Percentiles rank a stretch among this genome's conserved stretches.
Evolutionary conservation across 1,139 yeast genomes (phyloP).

Genomic region (Yamadazyma songkhlaensis): DNA sequence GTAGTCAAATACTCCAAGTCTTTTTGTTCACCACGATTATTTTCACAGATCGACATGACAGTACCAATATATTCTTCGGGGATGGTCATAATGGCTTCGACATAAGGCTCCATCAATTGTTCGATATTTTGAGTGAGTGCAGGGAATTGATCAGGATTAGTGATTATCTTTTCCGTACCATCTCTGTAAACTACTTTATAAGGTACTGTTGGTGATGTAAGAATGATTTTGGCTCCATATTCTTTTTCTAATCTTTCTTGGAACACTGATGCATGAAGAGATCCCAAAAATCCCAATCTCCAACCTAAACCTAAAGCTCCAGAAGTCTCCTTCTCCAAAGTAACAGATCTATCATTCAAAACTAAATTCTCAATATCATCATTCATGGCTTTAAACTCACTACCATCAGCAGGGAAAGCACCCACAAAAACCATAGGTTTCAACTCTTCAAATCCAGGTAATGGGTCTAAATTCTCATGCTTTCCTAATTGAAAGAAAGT

Average conservation of each 20-base stretch:
- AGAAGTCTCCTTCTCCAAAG: slow-evolving; percentile 86
- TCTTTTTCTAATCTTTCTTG: slow-evolving; percentile 89
- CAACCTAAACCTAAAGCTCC: slow-evolving; percentile 96
- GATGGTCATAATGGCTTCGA: slow-evolving; percentile 85
- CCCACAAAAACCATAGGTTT: slow-evolving; percentile 99
- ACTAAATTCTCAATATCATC: slow-evolving; percentile 88
- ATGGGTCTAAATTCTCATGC: slow-evolving; percentile 60
- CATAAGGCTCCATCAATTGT: slow-evolving; percentile 80
- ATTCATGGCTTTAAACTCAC: slow-evolving; percentile 84
- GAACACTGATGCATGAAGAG: slow-evolving; percentile 92
- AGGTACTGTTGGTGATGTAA: slow-evolving; percentile 97
- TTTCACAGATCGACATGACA: slow-evolving; percentile 83
- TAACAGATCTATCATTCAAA: slow-evolving; percentile 87
- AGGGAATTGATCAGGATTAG: slow-evolving; percentile 94
- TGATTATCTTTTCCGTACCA: slow-evolving; percentile 63
- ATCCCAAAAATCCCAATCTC: slow-evolving; percentile 93
- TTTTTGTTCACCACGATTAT: slow-evolving; percentile 76
- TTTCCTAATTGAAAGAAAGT: slow-evolving; percentile 74
- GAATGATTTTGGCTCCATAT: slow-evolving; percentile 87
- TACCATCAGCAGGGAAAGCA: slow-evolving; percentile 95
- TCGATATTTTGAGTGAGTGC: slow-evolving; percentile 47
- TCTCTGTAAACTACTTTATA: slow-evolving; percentile 67
- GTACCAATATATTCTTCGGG: slow-evolving; percentile 88
- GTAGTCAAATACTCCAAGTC: slow-evolving; percentile 76
- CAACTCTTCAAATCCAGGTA: slow-evolving; percentile 95